Evolutionary conservation across 2,329 filamentous ascomycete species (phyloP).

Genomic region (Gnomoniopsis sp.): DNA sequence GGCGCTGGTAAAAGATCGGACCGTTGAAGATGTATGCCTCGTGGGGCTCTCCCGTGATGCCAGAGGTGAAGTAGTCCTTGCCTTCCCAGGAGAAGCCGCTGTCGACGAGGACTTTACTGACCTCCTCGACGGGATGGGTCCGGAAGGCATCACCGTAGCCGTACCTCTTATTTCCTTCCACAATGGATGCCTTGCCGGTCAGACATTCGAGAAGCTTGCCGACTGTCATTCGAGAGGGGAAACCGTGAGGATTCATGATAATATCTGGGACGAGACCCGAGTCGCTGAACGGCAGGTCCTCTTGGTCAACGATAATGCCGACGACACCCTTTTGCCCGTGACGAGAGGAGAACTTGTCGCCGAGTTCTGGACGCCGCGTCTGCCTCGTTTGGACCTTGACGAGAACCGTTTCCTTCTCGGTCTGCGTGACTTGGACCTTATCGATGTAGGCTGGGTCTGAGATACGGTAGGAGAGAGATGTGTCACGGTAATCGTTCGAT

Average conservation of each 20-base stretch:
- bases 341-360: slow-evolving; percentile 97
- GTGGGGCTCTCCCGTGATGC: slow-evolving; percentile 89
- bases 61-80: slow-evolving; percentile 94
- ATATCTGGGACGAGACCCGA: slow-evolving; percentile 91
- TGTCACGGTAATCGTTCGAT: slow-evolving; percentile 62
- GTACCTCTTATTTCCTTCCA: slow-evolving; percentile 83
- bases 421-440: slow-evolving; percentile 91
- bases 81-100: slow-evolving; percentile 95
- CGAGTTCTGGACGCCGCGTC: slow-evolving; percentile 88
- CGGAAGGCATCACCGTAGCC: slow-evolving; percentile 79
- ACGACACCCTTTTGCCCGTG: slow-evolving; percentile 98
- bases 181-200: slow-evolving; percentile 86
- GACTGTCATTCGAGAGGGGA: slow-evolving; percentile 98
- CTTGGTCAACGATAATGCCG: slow-evolving; percentile 93
- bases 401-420: slow-evolving; percentile 79
- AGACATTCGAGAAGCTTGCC: slow-evolving; percentile 96
- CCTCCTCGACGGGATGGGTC: slow-evolving; percentile 80
- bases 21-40: slow-evolving; percentile 98
- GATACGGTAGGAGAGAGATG: slow-evolving; percentile 74
- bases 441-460: slow-evolving; percentile 87
- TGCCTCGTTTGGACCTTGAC: slow-evolving; percentile 97
- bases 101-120: slow-evolving; percentile 79
- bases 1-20: slow-evolving; percentile 98
- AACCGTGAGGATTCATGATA: slow-evolving; percentile 99
- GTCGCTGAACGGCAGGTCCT: slow-evolving; percentile 95